These are phyloP conservation scores for Seiridium unicorne DNA, from an alignment of 2,329 filamentous ascomycete species.

Conservation along the genomic window DNA sequence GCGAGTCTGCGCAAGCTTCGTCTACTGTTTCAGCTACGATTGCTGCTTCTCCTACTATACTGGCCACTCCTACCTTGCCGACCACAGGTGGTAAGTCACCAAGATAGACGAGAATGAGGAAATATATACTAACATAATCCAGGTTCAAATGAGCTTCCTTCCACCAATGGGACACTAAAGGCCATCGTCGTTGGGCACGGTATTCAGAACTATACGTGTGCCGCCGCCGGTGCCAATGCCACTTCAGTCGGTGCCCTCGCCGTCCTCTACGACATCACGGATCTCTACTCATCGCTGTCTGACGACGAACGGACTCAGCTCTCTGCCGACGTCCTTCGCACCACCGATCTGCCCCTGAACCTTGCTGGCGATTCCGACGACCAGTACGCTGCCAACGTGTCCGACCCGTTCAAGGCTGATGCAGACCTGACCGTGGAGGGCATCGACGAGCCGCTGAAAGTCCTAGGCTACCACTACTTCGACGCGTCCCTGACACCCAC, in stretches of 20 bases:
- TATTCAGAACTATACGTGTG: constrained; percentile 69
- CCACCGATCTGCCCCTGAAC: constrained; percentile 47
- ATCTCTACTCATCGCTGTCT: constrained; percentile 49
- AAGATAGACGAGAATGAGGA: not conserved
- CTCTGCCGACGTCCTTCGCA: constrained; percentile 37
- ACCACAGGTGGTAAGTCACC: constrained; percentile 32
- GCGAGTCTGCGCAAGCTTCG: constrained; percentile 7
- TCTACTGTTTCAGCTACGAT: constrained; percentile 1
- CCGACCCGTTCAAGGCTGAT: constrained; percentile 42
- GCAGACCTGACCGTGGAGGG: constrained; percentile 35
- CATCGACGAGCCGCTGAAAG: constrained; percentile 31
- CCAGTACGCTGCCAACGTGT: constrained; percentile 40
- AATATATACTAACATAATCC: not conserved
- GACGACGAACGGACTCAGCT: constrained; percentile 37
- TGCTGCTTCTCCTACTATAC: constrained; percentile 7
- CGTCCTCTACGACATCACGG: constrained; percentile 56
- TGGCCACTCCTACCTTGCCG: constrained; percentile 32
- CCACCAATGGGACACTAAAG: constrained; percentile 41
- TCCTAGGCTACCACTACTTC: constrained; percentile 69
- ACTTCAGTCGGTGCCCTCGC: constrained; percentile 54
- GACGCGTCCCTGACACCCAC: constrained; percentile 50
- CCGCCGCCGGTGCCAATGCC: constrained; percentile 28
- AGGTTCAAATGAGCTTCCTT: constrained; percentile 41
- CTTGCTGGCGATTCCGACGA: constrained; percentile 28
- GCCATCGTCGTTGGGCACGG: constrained; percentile 62